phyloP scores from a whole-genome alignment of 2,329 filamentous ascomycete species.

The Neoascochyta sp. region DNA sequence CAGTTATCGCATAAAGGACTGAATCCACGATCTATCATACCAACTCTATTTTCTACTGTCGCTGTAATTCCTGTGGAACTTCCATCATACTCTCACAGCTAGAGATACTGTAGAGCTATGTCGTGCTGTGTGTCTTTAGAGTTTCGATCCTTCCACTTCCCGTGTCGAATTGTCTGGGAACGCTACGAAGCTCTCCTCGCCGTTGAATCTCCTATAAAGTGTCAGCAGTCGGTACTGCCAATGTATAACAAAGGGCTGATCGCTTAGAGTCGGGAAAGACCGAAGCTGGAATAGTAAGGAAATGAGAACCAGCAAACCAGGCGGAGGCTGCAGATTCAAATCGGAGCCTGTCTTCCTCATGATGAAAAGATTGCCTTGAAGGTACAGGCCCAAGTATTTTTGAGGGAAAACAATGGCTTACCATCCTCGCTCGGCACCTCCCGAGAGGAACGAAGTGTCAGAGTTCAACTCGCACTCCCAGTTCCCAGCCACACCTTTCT shows the following conservation, averaged over 20 bases:
- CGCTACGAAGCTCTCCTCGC: constrained; percentile 35
- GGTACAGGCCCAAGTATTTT: too few relatives aligned
- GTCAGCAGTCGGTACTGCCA: constrained; percentile 1
- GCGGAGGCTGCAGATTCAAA: constrained; percentile 3
- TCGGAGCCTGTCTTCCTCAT: constrained; percentile 10
- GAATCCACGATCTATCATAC: too few relatives aligned
- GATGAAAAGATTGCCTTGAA: constrained; percentile 3
- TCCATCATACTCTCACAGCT: too few relatives aligned
- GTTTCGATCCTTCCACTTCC: constrained; percentile 18
- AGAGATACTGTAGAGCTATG: too few relatives aligned
- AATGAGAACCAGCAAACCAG: too few relatives aligned
- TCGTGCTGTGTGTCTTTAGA: constrained; percentile 10
- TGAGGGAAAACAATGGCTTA: constrained; percentile 45
- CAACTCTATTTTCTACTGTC: too few relatives aligned
- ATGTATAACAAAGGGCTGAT: constrained; percentile 3
- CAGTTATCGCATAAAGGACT: too few relatives aligned
- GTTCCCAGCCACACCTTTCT: constrained; percentile 64
- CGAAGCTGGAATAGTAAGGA: too few relatives aligned
- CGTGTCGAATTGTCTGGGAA: constrained; percentile 21
- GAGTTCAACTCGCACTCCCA: constrained; percentile 81
- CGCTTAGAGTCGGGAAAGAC: too few relatives aligned
- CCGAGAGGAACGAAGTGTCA: constrained; percentile 76
- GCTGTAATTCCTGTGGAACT: too few relatives aligned
- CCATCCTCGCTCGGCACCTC: constrained; percentile 87
- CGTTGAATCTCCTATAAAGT: constrained; percentile 33